Conservation (phyloP, 805 yeast genomes). For the Zygosaccharomyces kombuchaensis region DNA sequence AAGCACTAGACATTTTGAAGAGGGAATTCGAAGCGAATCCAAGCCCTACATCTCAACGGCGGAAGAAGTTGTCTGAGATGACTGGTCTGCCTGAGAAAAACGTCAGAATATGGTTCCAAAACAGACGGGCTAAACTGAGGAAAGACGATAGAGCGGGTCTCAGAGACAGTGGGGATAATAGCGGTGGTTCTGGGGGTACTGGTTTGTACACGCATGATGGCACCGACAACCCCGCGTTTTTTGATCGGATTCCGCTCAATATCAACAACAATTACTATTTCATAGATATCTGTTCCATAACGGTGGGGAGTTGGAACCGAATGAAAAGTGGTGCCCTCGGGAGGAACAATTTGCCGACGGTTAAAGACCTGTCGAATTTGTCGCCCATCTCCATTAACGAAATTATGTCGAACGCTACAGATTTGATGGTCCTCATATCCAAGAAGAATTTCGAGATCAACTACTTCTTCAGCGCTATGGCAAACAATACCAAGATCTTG, state of each 20-base stretch:
- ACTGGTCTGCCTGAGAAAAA: slow-evolving; percentile 85
- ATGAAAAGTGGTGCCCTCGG: slow-evolving; percentile 56
- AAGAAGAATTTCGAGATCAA: slow-evolving; percentile 68
- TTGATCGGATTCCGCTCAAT: slow-evolving; percentile 47
- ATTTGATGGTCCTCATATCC: slow-evolving; percentile 64
- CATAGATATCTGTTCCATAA: slow-evolving; percentile 61
- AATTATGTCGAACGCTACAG: slow-evolving; percentile 61
- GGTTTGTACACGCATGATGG: slow-evolving; percentile 10
- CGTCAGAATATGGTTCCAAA: slow-evolving; percentile 91
- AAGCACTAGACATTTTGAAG: slow-evolving; percentile 62
- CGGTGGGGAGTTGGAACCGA: slow-evolving; percentile 80
- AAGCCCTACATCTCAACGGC: slow-evolving; percentile 67
- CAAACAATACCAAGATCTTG: slow-evolving; percentile 60
- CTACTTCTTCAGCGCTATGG: slow-evolving; percentile 72
- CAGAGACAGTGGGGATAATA: slow-evolving; percentile 7
- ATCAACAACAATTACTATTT: slow-evolving; percentile 64
- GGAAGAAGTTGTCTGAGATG: slow-evolving; percentile 63
- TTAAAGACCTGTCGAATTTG: slow-evolving; percentile 51
- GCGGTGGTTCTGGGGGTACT: slow-evolving; percentile 11
- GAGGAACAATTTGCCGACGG: slow-evolving; percentile 34
- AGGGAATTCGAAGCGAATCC: slow-evolving; percentile 67
- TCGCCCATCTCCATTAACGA: slow-evolving; percentile 63
- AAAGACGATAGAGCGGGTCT: slow-evolving; percentile 34
- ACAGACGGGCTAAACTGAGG: slow-evolving; percentile 73
- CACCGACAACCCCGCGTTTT: slow-evolving; percentile 18